phyloP scores from a whole-genome alignment of 805 yeast genomes.

The Myxozyma geophila region DNA sequence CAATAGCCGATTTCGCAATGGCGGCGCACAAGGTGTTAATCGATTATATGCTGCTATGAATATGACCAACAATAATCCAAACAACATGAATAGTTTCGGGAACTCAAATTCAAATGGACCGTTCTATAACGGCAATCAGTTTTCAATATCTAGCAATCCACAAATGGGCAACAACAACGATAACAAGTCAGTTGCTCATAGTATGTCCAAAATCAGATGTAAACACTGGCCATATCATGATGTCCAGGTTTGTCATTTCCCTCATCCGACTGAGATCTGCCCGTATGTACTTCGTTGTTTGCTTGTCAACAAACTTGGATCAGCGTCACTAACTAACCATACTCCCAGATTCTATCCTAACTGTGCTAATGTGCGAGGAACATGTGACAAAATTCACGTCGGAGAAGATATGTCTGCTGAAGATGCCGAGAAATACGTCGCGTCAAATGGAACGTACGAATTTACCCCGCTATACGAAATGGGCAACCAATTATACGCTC shows the following conservation, averaged over 20 bases:
- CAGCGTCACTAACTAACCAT: background rate
- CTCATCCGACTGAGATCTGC: slow-evolving; percentile 82
- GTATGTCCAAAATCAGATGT: slow-evolving; percentile 38
- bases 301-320: background rate
- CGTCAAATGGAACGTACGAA: slow-evolving; percentile 45
- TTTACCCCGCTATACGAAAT: slow-evolving; percentile 22
- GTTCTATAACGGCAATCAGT: background rate
- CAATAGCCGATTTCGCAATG: background rate
- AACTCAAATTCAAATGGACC: background rate
- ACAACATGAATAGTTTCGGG: background rate
- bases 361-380: slow-evolving; percentile 79
- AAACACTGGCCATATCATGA: slow-evolving; percentile 46
- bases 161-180: background rate
- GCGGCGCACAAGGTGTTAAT: background rate
- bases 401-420: slow-evolving; percentile 74
- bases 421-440: slow-evolving; percentile 57
- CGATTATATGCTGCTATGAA: background rate
- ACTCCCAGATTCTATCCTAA: slow-evolving; percentile 55
- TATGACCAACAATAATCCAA: background rate
- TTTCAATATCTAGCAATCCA: background rate
- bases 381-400: slow-evolving; percentile 82
- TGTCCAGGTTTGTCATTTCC: slow-evolving; percentile 58
- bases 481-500: slow-evolving; percentile 16
- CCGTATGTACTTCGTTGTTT: slow-evolving; percentile 47
- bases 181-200: too few relatives aligned